Evolutionary conservation across 2,329 filamentous ascomycete genomes (phyloP).

Genomic region (Cercospora nicotianae): DNA sequence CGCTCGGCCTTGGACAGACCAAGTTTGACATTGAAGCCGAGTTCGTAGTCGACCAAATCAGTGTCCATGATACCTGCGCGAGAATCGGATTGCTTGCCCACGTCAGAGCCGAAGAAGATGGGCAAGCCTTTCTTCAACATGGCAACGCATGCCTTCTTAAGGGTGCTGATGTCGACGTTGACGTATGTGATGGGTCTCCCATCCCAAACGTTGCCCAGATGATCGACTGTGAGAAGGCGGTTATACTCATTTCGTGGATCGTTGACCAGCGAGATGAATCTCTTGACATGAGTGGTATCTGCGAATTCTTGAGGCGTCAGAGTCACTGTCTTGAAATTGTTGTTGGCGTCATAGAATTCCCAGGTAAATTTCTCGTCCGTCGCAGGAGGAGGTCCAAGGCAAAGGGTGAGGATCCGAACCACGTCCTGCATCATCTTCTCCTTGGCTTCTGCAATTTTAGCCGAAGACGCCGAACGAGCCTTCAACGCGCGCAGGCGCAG

Average conservation of each 20-base stretch:
- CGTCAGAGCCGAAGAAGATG: constrained; percentile 86
- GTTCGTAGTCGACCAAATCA: constrained; percentile 71
- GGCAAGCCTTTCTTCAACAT: constrained; percentile 78
- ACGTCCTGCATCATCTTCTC: constrained; percentile 76
- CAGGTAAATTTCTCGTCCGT: constrained; percentile 71
- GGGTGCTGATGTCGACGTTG: constrained; percentile 71
- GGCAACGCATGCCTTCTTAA: constrained; percentile 71
- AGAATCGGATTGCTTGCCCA: constrained; percentile 75
- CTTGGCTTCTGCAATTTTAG: constrained; percentile 57
- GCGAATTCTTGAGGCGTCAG: constrained; percentile 72
- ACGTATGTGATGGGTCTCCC: constrained; percentile 76
- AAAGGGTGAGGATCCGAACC: constrained; percentile 76
- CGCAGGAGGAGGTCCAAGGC: constrained; percentile 75
- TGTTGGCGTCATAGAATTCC: constrained; percentile 72
- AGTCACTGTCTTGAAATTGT: constrained; percentile 62
- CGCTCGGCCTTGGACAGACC: constrained; percentile 75
- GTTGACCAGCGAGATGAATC: constrained; percentile 78
- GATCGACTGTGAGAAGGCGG: constrained; percentile 70
- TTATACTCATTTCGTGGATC: constrained; percentile 77
- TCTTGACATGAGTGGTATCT: constrained; percentile 62
- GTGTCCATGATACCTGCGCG: constrained; percentile 76
- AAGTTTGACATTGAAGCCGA: constrained; percentile 77
- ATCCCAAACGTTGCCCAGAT: constrained; percentile 78
- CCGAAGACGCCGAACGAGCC: constrained; percentile 39
- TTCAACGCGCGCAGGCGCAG: constrained; percentile 66